Conservation (phyloP, 1,284 basidiomycete genomes). For the Trametes hirsuta region DNA sequence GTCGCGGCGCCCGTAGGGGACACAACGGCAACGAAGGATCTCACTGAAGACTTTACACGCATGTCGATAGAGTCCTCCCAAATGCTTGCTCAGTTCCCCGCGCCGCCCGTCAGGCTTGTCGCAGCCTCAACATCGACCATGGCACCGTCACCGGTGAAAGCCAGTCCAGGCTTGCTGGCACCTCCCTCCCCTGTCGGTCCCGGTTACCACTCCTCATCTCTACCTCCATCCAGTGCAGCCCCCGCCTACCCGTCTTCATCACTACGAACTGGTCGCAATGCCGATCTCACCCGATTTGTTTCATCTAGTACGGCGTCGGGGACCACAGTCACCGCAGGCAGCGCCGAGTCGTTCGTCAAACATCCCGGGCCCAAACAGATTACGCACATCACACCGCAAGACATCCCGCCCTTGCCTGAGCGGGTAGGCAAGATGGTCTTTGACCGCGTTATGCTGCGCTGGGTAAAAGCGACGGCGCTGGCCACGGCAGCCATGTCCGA, state of each 20-base stretch:
- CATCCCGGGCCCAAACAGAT: slow-evolving; percentile 79
- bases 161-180: slow-evolving; percentile 27
- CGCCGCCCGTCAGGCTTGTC: slow-evolving; percentile 29
- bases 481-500: slow-evolving; percentile 36
- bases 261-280: slow-evolving; percentile 53
- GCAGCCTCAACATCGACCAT: slow-evolving; percentile 31
- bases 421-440: slow-evolving; percentile 86
- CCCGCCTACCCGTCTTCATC: slow-evolving; percentile 55
- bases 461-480: slow-evolving; percentile 68
- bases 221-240: neutral
- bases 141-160: slow-evolving; percentile 21
- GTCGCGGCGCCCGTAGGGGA: slow-evolving; percentile 32
- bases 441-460: slow-evolving; percentile 79
- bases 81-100: slow-evolving; percentile 37
- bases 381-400: slow-evolving; percentile 78
- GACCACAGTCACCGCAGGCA: slow-evolving; percentile 70
- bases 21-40: slow-evolving; percentile 30
- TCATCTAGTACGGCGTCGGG: slow-evolving; percentile 81
- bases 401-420: slow-evolving; percentile 75
- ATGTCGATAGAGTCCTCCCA: slow-evolving; percentile 33
- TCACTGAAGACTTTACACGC: slow-evolving; percentile 25
- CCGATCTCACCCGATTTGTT: slow-evolving; percentile 85
- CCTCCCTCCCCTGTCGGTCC: slow-evolving; percentile 25
- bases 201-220: too few species aligned
- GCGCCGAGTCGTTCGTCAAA: slow-evolving; percentile 81